phyloP scores from a whole-genome alignment of 257 asterid species.

The Dorcoceras hygrometricum region DNA sequence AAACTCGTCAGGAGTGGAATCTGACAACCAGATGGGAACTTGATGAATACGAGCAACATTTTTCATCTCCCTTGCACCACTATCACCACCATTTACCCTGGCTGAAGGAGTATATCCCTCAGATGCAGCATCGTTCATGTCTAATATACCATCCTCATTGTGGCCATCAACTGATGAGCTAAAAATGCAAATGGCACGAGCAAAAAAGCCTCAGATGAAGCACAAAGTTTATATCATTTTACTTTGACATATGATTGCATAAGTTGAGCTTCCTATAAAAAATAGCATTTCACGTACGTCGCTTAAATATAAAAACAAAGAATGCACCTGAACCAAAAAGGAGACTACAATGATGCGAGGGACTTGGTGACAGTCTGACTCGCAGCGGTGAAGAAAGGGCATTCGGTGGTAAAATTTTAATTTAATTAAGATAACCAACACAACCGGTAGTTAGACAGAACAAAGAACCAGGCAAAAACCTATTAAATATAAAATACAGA shows the following conservation, averaged over 20 bases:
- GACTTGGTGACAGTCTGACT: background rate
- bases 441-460: constrained; percentile 13
- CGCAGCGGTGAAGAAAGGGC: background rate
- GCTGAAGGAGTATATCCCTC: constrained; percentile 47
- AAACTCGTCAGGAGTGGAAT: constrained; percentile 96
- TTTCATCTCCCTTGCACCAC: constrained; percentile 48
- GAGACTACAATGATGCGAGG: constrained; percentile 18
- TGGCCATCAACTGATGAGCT: constrained; percentile 76
- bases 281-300: background rate
- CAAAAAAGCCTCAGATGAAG: constrained; percentile 19
- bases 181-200: constrained; percentile 35
- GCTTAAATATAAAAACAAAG: background rate
- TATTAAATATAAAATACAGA: background rate
- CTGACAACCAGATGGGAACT: constrained; percentile 84
- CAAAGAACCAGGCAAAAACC: constrained; percentile 1
- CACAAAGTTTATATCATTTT: constrained; percentile 19
- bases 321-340: constrained; percentile 20
- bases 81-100: constrained; percentile 61
- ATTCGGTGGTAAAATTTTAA: background rate
- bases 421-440: constrained; percentile 14
- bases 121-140: constrained; percentile 48
- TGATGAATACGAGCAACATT: constrained; percentile 55
- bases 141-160: constrained; percentile 63
- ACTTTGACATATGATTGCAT: constrained; percentile 10
- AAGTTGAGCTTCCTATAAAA: constrained; percentile 13